Conservation (phyloP, 2,329 filamentous ascomycete species). For the Pseudogymnoascus verrucosus region DNA sequence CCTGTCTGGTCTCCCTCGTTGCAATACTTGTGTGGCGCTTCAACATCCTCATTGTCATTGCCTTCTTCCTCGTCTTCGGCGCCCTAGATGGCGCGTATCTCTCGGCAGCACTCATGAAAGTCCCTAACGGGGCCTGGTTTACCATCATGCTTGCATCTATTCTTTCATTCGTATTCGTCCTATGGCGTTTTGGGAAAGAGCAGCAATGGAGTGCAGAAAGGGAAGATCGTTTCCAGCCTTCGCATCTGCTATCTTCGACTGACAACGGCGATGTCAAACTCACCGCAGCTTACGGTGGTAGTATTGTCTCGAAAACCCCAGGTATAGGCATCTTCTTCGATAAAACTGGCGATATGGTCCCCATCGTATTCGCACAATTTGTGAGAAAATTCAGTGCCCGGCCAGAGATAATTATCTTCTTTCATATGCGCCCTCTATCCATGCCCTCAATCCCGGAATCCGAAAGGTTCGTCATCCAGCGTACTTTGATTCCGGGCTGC, state of each 20-base stretch:
- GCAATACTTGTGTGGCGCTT: constrained; percentile 66
- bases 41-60: constrained; percentile 49
- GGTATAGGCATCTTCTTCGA: constrained; percentile 71
- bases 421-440: constrained; percentile 60
- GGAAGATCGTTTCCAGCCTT: constrained; percentile 48
- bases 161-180: constrained; percentile 56
- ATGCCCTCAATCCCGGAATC: constrained; percentile 44
- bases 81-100: constrained; percentile 62
- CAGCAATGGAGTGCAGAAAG: constrained; percentile 66
- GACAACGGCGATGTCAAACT: constrained; percentile 32
- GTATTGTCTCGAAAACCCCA: constrained; percentile 38
- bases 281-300: constrained; percentile 32
- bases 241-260: constrained; percentile 31
- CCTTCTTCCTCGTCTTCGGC: constrained; percentile 57
- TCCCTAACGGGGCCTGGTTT: constrained; percentile 72
- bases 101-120: constrained; percentile 61
- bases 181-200: constrained; percentile 76
- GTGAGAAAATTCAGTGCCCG: constrained; percentile 60
- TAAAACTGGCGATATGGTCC: constrained; percentile 59
- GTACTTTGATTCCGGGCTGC: constrained; percentile 45
- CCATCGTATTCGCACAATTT: constrained; percentile 64
- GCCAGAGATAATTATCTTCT: constrained; percentile 64
- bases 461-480: constrained; percentile 39
- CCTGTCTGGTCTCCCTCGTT: constrained; percentile 64
- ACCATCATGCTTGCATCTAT: constrained; percentile 57